Base-by-base conservation (phyloP, 768 basidiomycete species). In the Kwoniella shandongensis region DNA sequence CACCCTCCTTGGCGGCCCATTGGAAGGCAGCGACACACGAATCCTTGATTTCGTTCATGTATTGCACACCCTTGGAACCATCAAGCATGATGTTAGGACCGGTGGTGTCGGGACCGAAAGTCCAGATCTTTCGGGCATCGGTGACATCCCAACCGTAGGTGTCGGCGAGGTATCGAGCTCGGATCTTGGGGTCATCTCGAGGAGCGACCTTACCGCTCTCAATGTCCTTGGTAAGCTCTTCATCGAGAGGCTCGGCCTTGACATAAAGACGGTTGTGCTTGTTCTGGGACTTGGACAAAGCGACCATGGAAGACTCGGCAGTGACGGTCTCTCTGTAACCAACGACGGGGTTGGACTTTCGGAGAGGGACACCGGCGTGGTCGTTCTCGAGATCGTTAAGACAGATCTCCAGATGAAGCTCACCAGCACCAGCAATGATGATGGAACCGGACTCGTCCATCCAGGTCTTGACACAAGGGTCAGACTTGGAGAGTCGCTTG, bases 371-470 rank as follows among this genome's bases (percentile, higher is more conserved):
- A 82, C 94, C 94, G 69, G 96, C 96, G 77, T 99, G 96, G 78
- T 99, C 96, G 76, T 98, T 93, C 85, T 97, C 89, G 68, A 99
- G 84, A 83, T 99, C 96, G 86, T 98, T 99, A 80, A 99, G 83
- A 81, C 96, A 99, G 77, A 99, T 99, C 78, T 99, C 96, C 82
- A 99, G 82, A 79, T 99, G 96, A 63, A 99, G 84, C 79, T 99
- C 96, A 81, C 96, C 96, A 62, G 96, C 93, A 82, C 94, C 96
- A 64, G 96, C 96, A 62, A 99, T 91, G 67, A 99, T 98, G 81
- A 98, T 96, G 78, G 96, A 92, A 75, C 96, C 96, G 67, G 85
- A 88, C 59, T 94, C 91, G 13, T 78, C 69, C 73, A 94, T 93
- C 87, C 84, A 93, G 50, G 92, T 86, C 79, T 97, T 92, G 62